Conservation (phyloP, 1,284 basidiomycete species). For the Gomphus bonarii region DNA sequence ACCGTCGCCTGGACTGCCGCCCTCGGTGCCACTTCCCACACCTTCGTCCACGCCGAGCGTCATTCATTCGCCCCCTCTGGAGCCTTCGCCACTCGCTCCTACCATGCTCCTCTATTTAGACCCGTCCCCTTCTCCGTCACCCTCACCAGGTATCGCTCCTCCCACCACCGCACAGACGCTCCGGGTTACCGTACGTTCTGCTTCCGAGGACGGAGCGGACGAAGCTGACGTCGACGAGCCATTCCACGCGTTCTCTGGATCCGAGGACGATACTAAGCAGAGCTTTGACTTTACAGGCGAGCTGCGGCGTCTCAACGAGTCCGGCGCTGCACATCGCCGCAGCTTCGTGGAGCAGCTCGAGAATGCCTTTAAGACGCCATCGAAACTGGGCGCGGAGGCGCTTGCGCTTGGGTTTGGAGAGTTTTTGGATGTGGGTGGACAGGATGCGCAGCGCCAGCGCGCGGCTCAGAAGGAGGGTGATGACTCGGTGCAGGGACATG, state of each 20-base stretch:
- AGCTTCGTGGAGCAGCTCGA: slow-evolving; percentile 81
- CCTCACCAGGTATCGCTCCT: slow-evolving; percentile 23
- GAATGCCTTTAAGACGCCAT: slow-evolving; percentile 65
- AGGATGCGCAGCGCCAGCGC: slow-evolving; percentile 18
- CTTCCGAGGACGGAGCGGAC: slow-evolving; percentile 30
- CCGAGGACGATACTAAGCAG: slow-evolving; percentile 59
- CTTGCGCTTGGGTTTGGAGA: slow-evolving; percentile 23
- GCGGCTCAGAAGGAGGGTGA: slow-evolving; percentile 1
- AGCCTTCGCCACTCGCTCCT: slow-evolving; percentile 15
- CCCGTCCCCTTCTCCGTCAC: slow-evolving; percentile 29
- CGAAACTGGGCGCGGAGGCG: slow-evolving; percentile 32
- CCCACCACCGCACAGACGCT: not conserved
- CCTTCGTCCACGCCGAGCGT: slow-evolving; percentile 10
- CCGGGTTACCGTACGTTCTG: slow-evolving; percentile 18
- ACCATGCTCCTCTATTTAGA: slow-evolving; percentile 11
- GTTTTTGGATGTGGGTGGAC: slow-evolving; percentile 2
- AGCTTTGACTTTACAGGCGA: slow-evolving; percentile 85
- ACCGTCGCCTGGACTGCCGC: slow-evolving; percentile 33
- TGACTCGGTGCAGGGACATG: not conserved
- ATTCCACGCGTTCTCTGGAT: slow-evolving; percentile 21
- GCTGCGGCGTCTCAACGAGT: slow-evolving; percentile 57
- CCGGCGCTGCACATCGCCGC: slow-evolving; percentile 51
- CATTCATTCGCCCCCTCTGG: not conserved
- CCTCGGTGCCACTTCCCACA: slow-evolving; percentile 30
- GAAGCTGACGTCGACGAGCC: slow-evolving; percentile 38